Evolutionary conservation across 73 alveolate genomes (phyloP), one percentile per base, ranked within the genome.

Genomic region (Uronychia binucleata): DNA sequence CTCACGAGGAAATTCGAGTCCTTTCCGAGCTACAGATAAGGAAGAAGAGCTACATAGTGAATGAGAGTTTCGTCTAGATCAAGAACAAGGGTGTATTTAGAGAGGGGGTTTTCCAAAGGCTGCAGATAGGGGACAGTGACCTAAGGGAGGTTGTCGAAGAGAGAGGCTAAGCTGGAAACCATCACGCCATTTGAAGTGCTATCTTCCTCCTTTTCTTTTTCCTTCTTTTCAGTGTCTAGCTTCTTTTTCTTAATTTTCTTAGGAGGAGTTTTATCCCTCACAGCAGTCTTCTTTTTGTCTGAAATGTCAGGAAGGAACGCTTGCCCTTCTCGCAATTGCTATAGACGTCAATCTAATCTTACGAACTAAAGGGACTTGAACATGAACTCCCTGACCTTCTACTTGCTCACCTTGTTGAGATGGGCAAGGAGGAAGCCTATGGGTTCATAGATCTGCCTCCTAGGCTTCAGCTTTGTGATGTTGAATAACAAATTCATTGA

Each of bases 1-100:
- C 89, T 59, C 60, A 82, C 60, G 1, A 82, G 77, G 25, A 82
- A 94, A 34, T 92, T 80, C 19, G 67, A 46, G 67, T 46, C 26
- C 19, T 93, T 94, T 92, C 94, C 95, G 0, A 34, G 84, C 11
- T 33, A 19, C 25, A 81, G 84, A 81, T 75, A 75, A 26, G 80
- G 93, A 76, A 93, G 93, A 46, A 46, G 5, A 19, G n/a, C 19
- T 46, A 85, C 78, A 75, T 88, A 92, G 84, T 92, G 95, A 30
- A 92, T 92, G 60, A 92, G 84, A 33, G 97, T 92, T 81, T 92
- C 97, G 88, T 92, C 97, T 85, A 92, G 80, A 85, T 92, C 97
- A 30, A 92, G 67, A 27, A 92, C 95, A 86, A 92, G 87, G 0
- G 97, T 92, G 77, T 92, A 92, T 13, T 32, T 33, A 74, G 67